Base-by-base conservation (phyloP, 495 filamentous ascomycete species). In the Margaritispora aquatica region DNA sequence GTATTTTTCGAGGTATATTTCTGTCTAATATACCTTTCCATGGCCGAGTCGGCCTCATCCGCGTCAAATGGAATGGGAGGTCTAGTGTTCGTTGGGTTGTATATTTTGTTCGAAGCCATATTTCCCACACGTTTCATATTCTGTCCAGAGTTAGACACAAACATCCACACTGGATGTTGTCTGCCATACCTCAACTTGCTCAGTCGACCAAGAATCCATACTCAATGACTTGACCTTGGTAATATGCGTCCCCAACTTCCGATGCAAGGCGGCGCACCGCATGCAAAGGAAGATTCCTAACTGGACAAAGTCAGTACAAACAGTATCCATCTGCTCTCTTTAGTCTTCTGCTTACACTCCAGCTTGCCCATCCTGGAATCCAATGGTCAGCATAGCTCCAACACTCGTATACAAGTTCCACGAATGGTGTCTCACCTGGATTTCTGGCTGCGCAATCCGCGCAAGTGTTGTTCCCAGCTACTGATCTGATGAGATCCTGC, bases 201-300 rank as follows among this genome's bases (percentile, higher is more conserved):
- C 94, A 68, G 84, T 86, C 46, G 88, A 82, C 94, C 94, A 98
- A 51, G 84, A 90, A 69, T 98, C 94, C 94, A 97, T 97, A 63
- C 88, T 96, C 75, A 97, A 75, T 9, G 92, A 96, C 73, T 98
- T 98, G 73, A 98, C 90, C 72, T 97, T 98, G 47, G 93, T 96
- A 57, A 98, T 89, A 70, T 98, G 94, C 53, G 92, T 97, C 54
- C 95, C 95, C 66, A 97, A 79, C 73, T 97, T 97, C 66, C 94
- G 90, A 77, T 98, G 94, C 70, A 97, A 77, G 26, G 90, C 82
- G 57, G 92, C 94, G 81, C 94, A 98, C 69, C 95, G 90, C 88
- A 97, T 92, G 75, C 94, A 98, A 5, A 98, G 81, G 74, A 98
- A 98, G 53, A 97, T 84, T 29, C 94, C 94, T 73, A 98, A 79